A percentile compares a stretch with the other conserved stretches of the same genome.
These are phyloP conservation scores for Hysterangium stoloniferum DNA, from an alignment of 768 basidiomycete species.

Conservation along the genomic window DNA sequence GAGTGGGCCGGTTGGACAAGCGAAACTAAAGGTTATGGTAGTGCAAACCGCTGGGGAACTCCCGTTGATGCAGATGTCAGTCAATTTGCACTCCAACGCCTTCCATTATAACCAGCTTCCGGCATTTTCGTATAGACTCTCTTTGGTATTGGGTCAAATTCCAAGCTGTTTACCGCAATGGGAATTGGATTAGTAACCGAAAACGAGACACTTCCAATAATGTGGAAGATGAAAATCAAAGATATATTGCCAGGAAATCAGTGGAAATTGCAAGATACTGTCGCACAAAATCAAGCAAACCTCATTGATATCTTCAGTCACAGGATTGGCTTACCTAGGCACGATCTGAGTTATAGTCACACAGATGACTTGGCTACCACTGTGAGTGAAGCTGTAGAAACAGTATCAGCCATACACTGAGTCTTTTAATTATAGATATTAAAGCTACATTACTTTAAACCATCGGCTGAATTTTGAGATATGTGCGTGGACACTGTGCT, in stretches of 20 bases:
- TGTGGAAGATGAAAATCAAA: conserved; percentile 30
- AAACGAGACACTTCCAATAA: conserved; percentile 26
- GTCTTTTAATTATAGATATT: neutral
- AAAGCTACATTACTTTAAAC: conserved; percentile 23
- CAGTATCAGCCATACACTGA: neutral
- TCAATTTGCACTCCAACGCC: too few relatives aligned
- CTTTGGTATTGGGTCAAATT: conserved; percentile 30
- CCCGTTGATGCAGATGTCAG: conserved; percentile 3
- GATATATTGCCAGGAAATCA: conserved; percentile 31
- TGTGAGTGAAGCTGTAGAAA: conserved; percentile 12
- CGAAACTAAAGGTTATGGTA: conserved; percentile 9
- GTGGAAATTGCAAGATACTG: conserved; percentile 37
- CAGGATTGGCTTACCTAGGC: conserved; percentile 32
- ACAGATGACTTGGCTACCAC: conserved; percentile 21
- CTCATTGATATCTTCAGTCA: conserved; percentile 34
- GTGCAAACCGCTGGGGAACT: neutral
- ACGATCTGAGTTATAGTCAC: conserved; percentile 26
- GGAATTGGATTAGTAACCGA: conserved; percentile 36
- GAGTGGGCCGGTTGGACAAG: neutral
- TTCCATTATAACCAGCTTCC: too few relatives aligned
- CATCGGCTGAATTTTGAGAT: conserved; percentile 30
- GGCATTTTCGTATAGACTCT: conserved; percentile 24
- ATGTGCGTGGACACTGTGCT: conserved; percentile 30
- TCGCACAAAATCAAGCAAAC: conserved; percentile 29
- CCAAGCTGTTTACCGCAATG: conserved; percentile 33